Evolutionary conservation across 2,329 filamentous ascomycete genomes (phyloP).

Genomic region (Eurotiales sp.): DNA sequence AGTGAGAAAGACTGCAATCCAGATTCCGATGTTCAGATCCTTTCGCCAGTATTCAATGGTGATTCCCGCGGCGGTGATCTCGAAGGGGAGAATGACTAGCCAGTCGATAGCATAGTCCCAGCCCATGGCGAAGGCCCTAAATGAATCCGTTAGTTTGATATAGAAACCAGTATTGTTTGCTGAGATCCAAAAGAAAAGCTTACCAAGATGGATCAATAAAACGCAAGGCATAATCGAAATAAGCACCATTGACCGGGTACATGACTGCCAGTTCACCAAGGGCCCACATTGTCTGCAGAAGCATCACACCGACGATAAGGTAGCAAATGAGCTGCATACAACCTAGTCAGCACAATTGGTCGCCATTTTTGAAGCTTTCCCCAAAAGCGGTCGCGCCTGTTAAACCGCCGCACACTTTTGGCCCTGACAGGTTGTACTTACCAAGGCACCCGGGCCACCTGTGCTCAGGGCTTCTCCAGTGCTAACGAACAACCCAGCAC

Average conservation of each 20-base stretch:
- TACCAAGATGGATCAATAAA: constrained; percentile 59
- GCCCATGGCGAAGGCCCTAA: constrained; percentile 46
- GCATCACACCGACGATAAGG: constrained; percentile 54
- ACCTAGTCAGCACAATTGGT: not conserved
- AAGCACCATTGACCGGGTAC: constrained; percentile 60
- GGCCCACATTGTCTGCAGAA: constrained; percentile 57
- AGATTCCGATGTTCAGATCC: constrained; percentile 52
- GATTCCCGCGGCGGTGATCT: constrained; percentile 60
- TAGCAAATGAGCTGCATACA: constrained; percentile 37
- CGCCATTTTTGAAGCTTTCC: too few species aligned
- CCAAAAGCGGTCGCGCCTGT: too few species aligned
- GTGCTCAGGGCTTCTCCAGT: constrained; percentile 33
- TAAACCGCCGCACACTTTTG: too few species aligned
- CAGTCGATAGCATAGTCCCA: constrained; percentile 73
- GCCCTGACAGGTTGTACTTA: too few species aligned
- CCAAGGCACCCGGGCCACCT: constrained; percentile 36
- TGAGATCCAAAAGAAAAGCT: not conserved
- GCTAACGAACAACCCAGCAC: constrained; percentile 41
- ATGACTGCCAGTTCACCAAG: constrained; percentile 60
- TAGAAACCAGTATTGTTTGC: not conserved
- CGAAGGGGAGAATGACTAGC: constrained; percentile 75
- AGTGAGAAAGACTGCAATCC: constrained; percentile 55
- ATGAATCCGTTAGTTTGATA: not conserved
- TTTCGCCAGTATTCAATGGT: constrained; percentile 53
- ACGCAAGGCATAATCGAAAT: constrained; percentile 59